Base-by-base conservation (phyloP, 1,139 yeast genomes). In the Kluyveromyces sp. region DNA sequence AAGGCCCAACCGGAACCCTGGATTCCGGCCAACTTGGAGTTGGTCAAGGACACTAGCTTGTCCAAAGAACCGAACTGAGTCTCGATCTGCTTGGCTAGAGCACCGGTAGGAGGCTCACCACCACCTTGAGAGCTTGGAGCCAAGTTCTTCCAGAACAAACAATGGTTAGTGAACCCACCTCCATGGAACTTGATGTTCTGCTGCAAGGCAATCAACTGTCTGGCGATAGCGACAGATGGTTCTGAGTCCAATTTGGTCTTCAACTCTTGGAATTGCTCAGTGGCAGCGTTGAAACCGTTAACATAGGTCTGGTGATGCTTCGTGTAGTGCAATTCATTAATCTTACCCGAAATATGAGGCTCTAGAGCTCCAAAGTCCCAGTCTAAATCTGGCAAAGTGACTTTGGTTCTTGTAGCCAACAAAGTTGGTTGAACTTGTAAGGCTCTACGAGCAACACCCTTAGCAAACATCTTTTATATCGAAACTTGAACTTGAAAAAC, bases 1-100 rank as follows among this genome's bases (percentile, higher is more conserved):
- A 94, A 89, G 30, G 95, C 95, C 97, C 97, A 89, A 34, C 97
- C 97, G 17, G 96, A 86, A 58, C 97, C 97, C 70, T 89, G 97
- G 58, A 89, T 77, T 45, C 95, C 94, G 30, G 96, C 95, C 60
- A 89, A 75, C 65, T 83, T 83, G 46, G 78, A 67, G 65, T 88
- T 89, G 58, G 94, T 79, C 51, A 77, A 61, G 39, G 69, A 60
- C 55, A 81, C 80, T 68, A 89, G 73, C 52, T 76, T 77, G 55
- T 88, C 96, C 50, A 86, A 70, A 12, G 84, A 75, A 31, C 96
- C 96, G 62, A 73, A 88, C 66, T 85, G 82, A 41, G 69, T 69
- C 40, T 64, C 60, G 53, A 89, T 80, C 53, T 83, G 81, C 64
- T 77, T 70, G 46, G 75, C 80, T 42, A 89, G 70, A 19, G 48